phyloP scores from a whole-genome alignment of 495 filamentous ascomycete species.

The Neurospora tetrasperma region DNA sequence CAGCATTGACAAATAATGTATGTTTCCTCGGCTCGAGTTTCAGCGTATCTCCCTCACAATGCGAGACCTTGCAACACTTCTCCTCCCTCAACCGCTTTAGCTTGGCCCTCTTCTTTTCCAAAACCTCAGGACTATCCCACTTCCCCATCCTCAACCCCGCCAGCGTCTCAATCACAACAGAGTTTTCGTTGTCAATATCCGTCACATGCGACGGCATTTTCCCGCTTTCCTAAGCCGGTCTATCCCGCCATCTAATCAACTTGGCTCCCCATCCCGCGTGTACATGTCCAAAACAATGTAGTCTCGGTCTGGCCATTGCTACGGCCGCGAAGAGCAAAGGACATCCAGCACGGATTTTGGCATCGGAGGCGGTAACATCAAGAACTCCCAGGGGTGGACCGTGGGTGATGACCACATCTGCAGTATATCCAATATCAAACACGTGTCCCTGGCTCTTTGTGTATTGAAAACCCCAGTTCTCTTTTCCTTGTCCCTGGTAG shows the following conservation, averaged over 20 bases:
- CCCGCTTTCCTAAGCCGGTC: not conserved
- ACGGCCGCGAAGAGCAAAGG: not conserved
- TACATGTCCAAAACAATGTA: not conserved
- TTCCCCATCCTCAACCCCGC: not conserved
- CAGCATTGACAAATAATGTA: not conserved
- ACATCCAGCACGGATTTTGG: not conserved
- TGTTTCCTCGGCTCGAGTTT: not conserved
- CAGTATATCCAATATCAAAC: not conserved
- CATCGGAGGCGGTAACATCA: not conserved
- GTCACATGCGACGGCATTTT: not conserved
- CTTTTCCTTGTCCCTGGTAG: not conserved
- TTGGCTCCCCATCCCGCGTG: not conserved
- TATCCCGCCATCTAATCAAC: not conserved
- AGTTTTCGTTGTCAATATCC: not conserved
- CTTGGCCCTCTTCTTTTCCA: not conserved
- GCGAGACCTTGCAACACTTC: not conserved
- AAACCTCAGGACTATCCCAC: not conserved
- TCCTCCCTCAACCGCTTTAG: not conserved
- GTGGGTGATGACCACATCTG: not conserved
- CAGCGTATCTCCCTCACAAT: not conserved
- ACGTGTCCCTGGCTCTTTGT: constrained; percentile 6
- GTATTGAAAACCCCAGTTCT: not conserved
- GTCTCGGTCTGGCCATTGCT: not conserved
- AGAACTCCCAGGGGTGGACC: not conserved
- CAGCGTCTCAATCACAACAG: not conserved